These are phyloP conservation scores for Rosa rugosa DNA, from an alignment of 306 rosid genomes.

Conservation along the genomic window DNA sequence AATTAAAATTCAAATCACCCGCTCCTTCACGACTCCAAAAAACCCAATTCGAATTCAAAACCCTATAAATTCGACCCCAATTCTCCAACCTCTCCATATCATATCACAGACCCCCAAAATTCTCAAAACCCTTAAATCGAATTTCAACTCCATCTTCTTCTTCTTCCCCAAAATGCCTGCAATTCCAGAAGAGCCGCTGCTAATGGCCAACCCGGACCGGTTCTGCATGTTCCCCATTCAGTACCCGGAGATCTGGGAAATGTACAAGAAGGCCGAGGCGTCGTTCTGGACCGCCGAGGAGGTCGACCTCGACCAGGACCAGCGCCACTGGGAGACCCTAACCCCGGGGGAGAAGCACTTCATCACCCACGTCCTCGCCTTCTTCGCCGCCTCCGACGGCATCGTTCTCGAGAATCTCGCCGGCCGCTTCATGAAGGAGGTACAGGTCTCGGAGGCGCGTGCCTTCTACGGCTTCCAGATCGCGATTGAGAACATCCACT, in stretches of 20 bases:
- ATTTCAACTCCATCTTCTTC: neutral
- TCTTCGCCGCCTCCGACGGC: constrained; percentile 91
- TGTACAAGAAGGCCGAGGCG: constrained; percentile 94
- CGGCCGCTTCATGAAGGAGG: constrained; percentile 80
- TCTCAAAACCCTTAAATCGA: neutral
- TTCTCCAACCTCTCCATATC: neutral
- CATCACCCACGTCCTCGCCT: constrained; percentile 72
- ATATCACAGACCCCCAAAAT: neutral
- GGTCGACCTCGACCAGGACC: constrained; percentile 69
- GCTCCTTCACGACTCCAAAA: constrained; percentile 11
- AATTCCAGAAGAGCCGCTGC: constrained; percentile 66
- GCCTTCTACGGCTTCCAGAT: constrained; percentile 94
- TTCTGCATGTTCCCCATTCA: constrained; percentile 95
- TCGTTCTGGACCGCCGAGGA: constrained; percentile 94
- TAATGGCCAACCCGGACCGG: constrained; percentile 69
- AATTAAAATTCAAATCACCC: constrained; percentile 44
- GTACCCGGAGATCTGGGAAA: constrained; percentile 85
- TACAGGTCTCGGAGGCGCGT: constrained; percentile 77
- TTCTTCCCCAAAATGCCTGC: constrained; percentile 48
- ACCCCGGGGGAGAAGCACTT: constrained; percentile 72
- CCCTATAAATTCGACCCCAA: constrained; percentile 23
- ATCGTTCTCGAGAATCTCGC: constrained; percentile 85
- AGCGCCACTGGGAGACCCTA: constrained; percentile 55
- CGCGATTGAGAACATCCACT: constrained; percentile 85
- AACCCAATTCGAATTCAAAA: neutral